A percentile compares a stretch with the other conserved stretches of the same genome.
phyloP scores from a whole-genome alignment of 73 alveolate species.

The Tetrahymena thermophila region DNA sequence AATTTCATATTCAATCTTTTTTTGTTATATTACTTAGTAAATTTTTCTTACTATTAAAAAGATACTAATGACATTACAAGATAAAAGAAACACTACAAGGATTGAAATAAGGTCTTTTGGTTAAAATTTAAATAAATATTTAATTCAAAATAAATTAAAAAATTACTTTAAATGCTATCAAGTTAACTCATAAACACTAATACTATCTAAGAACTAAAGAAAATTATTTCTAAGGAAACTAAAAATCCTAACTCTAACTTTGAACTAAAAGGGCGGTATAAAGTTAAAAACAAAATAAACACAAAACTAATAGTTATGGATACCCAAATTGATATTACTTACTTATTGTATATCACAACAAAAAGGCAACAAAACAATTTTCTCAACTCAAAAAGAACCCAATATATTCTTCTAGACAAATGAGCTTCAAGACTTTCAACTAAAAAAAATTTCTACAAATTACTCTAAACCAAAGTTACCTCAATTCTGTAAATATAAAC shows the following conservation, averaged over 20 bases:
- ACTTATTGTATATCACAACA: background rate
- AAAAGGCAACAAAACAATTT: background rate
- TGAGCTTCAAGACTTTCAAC: background rate
- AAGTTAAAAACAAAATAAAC: background rate
- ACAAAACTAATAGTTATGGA: background rate
- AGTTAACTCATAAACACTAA: background rate
- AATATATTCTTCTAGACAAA: background rate
- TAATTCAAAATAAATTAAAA: background rate
- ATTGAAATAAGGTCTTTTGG: background rate
- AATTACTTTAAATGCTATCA: background rate
- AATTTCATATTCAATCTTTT: no score
- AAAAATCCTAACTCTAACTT: background rate
- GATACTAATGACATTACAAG: background rate
- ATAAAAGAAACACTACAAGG: background rate
- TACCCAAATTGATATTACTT: background rate
- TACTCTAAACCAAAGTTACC: background rate
- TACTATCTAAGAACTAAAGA: background rate
- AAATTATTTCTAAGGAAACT: background rate
- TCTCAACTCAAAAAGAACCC: background rate
- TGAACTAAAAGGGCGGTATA: background rate
- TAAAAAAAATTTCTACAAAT: background rate
- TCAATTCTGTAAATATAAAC: background rate
- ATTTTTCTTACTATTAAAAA: background rate
- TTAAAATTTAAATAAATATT: no score
- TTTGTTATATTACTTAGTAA: no score